Base-by-base conservation (phyloP, 2,329 filamentous ascomycete species). In the Fusarium avenaceum region DNA sequence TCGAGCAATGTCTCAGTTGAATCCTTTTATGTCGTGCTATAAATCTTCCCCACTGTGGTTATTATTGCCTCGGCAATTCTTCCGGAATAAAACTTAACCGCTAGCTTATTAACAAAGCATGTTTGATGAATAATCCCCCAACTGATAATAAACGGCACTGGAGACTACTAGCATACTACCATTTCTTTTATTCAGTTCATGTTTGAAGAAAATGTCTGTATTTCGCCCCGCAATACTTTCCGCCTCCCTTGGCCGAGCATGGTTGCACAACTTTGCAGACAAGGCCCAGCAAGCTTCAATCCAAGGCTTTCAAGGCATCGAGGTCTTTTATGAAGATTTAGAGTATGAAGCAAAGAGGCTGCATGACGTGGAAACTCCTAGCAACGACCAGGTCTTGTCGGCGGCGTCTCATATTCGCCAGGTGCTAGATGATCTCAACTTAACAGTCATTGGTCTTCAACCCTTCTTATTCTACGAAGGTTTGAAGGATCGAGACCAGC, bases 21-120 rank as follows among this genome's bases (percentile, higher is more conserved):
- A 26, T 2, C 8, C 26, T 26, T 9, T 26, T 26, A 10, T 10
- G 6, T 26, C 26, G 26, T 26, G 7, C 7, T 9, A 10, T 26
- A 26, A 26, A 9, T 9, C 9, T 26, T 8, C 26, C 26, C 3
- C 26, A 0, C 1, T 17, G 13, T 7, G 17, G 4, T 15, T 1
- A 33, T 33, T 15, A 4, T 15, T 26, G 11, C 10, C 24, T 22
- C 13, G 11, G 56, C 56, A 19, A 14, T 14, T 8, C 7, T 20
- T 42, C 17, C 58, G 58, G 58, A 61, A 46, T 13, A 62, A 57
- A 14, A 61, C 54, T 62, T 46, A 54, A 26, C 58, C 58, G 58
- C 7, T 5, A 14, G 5, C 3, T 15, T 2, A 7, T 30, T n/a
- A 28, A 38, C 32, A 39, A 30, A 22, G n/a, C 40, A 10, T 4